Percentiles rank a stretch among this genome's conserved stretches.
These are phyloP conservation scores for Cyamopsis tetragonoloba DNA, from an alignment of 306 rosid genomes.

Conservation along the genomic window DNA sequence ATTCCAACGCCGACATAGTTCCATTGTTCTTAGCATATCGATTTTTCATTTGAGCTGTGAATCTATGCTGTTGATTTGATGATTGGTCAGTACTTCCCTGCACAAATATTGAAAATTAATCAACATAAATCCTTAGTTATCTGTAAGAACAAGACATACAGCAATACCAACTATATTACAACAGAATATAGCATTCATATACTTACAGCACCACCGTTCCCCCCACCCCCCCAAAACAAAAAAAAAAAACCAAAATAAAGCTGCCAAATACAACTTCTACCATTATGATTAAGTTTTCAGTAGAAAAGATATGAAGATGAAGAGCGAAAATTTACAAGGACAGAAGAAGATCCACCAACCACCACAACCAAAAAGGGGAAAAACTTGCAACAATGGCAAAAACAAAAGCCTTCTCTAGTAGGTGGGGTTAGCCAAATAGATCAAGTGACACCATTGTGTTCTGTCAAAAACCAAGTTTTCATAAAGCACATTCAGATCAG, in stretches of 20 bases:
- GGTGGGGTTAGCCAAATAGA: neutral
- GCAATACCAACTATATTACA: neutral
- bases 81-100: slow-evolving; percentile 71
- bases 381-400: neutral
- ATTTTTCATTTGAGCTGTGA: slow-evolving; percentile 49
- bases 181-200: neutral
- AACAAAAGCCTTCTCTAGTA: neutral
- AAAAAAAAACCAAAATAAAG: neutral
- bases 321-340: neutral
- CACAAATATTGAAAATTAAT: slow-evolving; percentile 24
- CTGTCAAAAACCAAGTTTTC: neutral
- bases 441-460: neutral
- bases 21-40: slow-evolving; percentile 54
- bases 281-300: neutral
- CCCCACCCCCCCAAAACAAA: neutral
- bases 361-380: neutral
- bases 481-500: neutral
- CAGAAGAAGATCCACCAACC: too few relatives aligned
- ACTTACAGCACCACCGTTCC: neutral
- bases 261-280: too few relatives aligned
- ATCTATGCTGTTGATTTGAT: slow-evolving; percentile 53
- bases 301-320: neutral
- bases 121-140: neutral
- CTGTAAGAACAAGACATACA: neutral
- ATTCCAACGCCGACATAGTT: slow-evolving; percentile 41